Evolutionary conservation across 1,284 basidiomycete species (phyloP).

Genomic region (Cutaneotrichosporon sp.): DNA sequence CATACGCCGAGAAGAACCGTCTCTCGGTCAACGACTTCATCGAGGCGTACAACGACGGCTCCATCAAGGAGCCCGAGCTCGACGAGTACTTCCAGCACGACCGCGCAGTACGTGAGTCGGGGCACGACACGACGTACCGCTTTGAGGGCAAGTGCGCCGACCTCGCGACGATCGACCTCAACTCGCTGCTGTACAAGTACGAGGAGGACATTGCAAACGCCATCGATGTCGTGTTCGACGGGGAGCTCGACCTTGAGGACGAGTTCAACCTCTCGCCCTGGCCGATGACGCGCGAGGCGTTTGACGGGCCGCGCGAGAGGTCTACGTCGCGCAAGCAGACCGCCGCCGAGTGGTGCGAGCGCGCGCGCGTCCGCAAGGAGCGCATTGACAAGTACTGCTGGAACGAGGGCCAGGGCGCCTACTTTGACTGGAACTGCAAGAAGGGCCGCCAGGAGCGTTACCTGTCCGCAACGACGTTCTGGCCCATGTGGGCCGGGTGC

Average conservation of each 20-base stretch:
- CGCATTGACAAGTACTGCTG: conserved; percentile 93
- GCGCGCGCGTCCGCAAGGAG: conserved; percentile 76
- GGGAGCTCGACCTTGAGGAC: conserved; percentile 84
- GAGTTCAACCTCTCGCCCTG: conserved; percentile 89
- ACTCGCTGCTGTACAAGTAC: conserved; percentile 82
- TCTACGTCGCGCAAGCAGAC: conserved; percentile 67
- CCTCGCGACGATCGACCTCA: conserved; percentile 93
- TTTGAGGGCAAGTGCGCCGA: conserved; percentile 93
- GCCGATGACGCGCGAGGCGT: conserved; percentile 76
- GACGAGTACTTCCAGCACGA: conserved; percentile 99
- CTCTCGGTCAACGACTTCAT: conserved; percentile 97
- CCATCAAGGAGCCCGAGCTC: conserved; percentile 80
- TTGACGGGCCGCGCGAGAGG: conserved; percentile 63
- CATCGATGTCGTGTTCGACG: conserved; percentile 91
- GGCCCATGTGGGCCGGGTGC: conserved; percentile 97
- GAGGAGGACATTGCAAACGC: conserved; percentile 92
- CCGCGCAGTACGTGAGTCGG: conserved; percentile 88
- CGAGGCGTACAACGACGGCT: conserved; percentile 87
- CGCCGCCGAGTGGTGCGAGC: conserved; percentile 85
- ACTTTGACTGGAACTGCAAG: conserved; percentile 95
- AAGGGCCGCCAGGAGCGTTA: conserved; percentile 88
- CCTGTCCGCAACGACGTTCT: conserved; percentile 92
- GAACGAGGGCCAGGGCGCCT: conserved; percentile 93
- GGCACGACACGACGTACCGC: conserved; percentile 96
- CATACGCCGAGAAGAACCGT: conserved; percentile 88